These are phyloP conservation scores for Leishmania tarentolae DNA, from an alignment of 208 protist species.

Conservation along the genomic window DNA sequence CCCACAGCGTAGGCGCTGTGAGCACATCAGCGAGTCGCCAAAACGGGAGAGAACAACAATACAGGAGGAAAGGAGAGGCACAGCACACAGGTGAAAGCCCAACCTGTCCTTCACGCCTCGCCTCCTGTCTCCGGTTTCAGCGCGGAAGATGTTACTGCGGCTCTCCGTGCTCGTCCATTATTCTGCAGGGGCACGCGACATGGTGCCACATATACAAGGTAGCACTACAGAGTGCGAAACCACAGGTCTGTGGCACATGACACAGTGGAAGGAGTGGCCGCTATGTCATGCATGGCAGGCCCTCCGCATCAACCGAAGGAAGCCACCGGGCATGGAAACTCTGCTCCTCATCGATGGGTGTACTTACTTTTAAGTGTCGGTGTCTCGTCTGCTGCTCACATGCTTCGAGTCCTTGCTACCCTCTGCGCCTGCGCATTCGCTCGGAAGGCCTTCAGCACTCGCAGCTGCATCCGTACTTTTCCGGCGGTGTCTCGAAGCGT, in stretches of 20 bases:
- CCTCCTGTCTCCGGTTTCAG: not conserved
- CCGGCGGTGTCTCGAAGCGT: constrained; percentile 30
- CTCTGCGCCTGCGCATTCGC: constrained; percentile 13
- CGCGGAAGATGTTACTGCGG: not conserved
- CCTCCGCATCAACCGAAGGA: not conserved
- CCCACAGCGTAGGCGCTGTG: not conserved
- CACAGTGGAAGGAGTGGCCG: not conserved
- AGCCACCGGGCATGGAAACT: not conserved
- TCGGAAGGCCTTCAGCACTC: constrained; percentile 35
- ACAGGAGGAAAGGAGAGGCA: not conserved
- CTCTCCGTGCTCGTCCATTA: not conserved
- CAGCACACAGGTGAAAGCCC: not conserved
- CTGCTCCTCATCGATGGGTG: not conserved
- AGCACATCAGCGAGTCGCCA: not conserved
- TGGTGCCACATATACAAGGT: no score
- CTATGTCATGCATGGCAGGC: not conserved
- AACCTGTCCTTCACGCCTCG: not conserved
- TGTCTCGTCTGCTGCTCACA: not conserved
- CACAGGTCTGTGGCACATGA: not conserved
- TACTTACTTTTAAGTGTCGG: not conserved
- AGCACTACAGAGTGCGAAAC: not conserved
- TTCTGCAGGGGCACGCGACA: not conserved
- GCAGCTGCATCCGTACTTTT: constrained; percentile 42
- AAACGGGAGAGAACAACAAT: not conserved
- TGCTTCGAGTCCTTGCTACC: not conserved